A percentile compares a stretch with the other conserved stretches of the same genome.
Conservation (phyloP, 805 yeast species). For the Komagataella populi region DNA sequence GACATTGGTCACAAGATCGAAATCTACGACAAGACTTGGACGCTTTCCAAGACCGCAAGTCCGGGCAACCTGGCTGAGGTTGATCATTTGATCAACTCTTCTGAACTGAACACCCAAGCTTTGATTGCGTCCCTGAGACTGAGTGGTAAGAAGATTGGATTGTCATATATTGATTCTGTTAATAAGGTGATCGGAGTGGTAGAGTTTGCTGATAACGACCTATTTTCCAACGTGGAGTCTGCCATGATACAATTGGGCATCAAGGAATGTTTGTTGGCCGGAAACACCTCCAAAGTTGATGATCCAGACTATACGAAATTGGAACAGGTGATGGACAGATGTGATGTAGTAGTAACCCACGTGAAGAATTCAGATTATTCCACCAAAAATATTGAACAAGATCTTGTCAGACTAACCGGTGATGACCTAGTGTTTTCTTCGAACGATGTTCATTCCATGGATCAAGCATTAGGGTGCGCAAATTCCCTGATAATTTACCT, state of each 20-base stretch:
- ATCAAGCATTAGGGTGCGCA: conserved; percentile 44
- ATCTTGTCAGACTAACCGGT: conserved; percentile 56
- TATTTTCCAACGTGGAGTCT: conserved; percentile 77
- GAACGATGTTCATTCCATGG: conserved; percentile 34
- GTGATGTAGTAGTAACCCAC: conserved; percentile 60
- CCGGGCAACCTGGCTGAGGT: conserved; percentile 82
- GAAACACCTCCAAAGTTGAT: conserved; percentile 12
- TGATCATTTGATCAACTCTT: conserved; percentile 50
- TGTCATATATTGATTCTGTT: conserved; percentile 67
- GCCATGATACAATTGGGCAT: conserved; percentile 80
- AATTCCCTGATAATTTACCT: conserved; percentile 62
- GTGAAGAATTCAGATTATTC: conserved; percentile 43
- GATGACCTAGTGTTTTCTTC: conserved; percentile 41
- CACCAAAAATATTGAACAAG: conserved; percentile 62
- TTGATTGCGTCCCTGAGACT: conserved; percentile 41
- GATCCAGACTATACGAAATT: conserved; percentile 54
- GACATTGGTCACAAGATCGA: conserved; percentile 69
- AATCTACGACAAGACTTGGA: conserved; percentile 60
- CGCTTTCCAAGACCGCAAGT: conserved; percentile 46
- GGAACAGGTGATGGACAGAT: conserved; percentile 59
- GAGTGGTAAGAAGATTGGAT: conserved; percentile 48
- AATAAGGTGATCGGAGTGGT: conserved; percentile 52
- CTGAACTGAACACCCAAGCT: conserved; percentile 28
- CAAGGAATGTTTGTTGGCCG: conserved; percentile 63
- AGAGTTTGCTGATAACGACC: conserved; percentile 79